Evolutionary conservation across 2,329 filamentous ascomycete genomes (phyloP).

Genomic region (Coniella vitis): DNA sequence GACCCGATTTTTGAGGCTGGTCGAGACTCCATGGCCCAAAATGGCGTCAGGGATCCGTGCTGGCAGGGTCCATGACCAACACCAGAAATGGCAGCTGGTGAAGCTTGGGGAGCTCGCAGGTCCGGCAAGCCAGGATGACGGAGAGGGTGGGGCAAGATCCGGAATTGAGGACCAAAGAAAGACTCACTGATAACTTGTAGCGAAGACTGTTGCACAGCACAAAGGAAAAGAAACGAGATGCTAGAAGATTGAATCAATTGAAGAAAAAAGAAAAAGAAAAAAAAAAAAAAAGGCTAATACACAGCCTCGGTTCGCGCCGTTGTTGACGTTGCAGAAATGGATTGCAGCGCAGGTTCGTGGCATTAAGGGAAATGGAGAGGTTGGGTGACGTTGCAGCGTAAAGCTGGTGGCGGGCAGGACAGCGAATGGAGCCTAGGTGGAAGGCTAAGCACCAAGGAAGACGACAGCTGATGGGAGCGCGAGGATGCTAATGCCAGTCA

Average conservation of each 20-base stretch:
- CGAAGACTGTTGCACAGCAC: conserved; percentile 5
- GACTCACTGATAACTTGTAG: conserved; percentile 11
- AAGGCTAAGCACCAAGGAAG: neutral
- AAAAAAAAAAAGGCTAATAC: neutral
- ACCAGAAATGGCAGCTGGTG: neutral
- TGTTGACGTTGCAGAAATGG: conserved; percentile 10
- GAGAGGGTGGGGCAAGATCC: neutral
- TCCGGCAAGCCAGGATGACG: neutral
- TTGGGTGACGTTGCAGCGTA: conserved; percentile 13
- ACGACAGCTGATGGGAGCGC: neutral
- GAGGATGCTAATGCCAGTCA: neutral
- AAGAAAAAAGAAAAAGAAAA: neutral
- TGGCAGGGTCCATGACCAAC: neutral
- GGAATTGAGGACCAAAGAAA: neutral
- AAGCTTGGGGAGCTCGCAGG: neutral
- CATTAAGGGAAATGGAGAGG: conserved; percentile 14
- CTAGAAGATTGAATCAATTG: conserved; percentile 10
- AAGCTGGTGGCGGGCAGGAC: conserved; percentile 12
- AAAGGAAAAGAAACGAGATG: neutral
- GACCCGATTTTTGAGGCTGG: conserved; percentile 7
- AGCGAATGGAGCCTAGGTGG: neutral
- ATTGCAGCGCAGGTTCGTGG: conserved; percentile 9
- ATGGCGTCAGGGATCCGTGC: neutral
- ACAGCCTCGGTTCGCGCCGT: conserved; percentile 2
- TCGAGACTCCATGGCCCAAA: neutral